Base-by-base conservation (phyloP, 371 early-diverging fungal species). In the Mucor saturninus region DNA sequence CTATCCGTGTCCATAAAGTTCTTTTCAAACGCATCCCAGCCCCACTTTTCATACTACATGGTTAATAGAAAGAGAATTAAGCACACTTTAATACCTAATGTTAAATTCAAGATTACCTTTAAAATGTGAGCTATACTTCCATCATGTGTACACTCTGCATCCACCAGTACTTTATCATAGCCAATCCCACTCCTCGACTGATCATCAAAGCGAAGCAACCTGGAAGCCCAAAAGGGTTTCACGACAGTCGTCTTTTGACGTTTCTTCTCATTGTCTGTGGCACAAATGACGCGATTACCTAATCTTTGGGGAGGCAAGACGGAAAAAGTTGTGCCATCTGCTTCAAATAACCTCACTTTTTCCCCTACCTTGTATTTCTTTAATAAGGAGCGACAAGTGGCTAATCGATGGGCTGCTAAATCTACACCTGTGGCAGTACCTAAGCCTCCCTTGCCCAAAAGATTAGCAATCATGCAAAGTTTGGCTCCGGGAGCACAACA, bases 141-240 rank as follows among this genome's bases (percentile, higher is more conserved):
- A 72, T 98, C 98, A 70, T 97, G 98, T 5, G 97, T 96, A 78
- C 97, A 98, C 72, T 98, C 97, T 8, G 97, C 98, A 73, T 98
- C 98, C 2, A 97, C 96, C 38, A 98, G 67, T 0, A 95, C 83
- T 65, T 92, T 92, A 73, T 96, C 96, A 68, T 97, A 97, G 8
- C 89, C 72, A 1, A 54, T 54, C 2, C 62, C 53, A 4, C 64
- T 56, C 31, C 63, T 55, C 2, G 76, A 38, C 60, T 88, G 89
- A 35, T 79, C 79, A 56, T 89, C 86, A 31, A 65, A 79, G 7
- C 92, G 69, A 21, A 98, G 67, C 35, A 88, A 73, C 51, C 83
- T 83, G 6, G 94, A 84, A 10, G 94, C 91, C 75, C 85, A 93
- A 75, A 93, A 96, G 0, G 94, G 96, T 11, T 82, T 81, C 35